Percentiles rank a stretch among this genome's conserved stretches.
phyloP scores from a whole-genome alignment of 2,329 filamentous ascomycete genomes.

The Arthrobotrys entomopaga region DNA sequence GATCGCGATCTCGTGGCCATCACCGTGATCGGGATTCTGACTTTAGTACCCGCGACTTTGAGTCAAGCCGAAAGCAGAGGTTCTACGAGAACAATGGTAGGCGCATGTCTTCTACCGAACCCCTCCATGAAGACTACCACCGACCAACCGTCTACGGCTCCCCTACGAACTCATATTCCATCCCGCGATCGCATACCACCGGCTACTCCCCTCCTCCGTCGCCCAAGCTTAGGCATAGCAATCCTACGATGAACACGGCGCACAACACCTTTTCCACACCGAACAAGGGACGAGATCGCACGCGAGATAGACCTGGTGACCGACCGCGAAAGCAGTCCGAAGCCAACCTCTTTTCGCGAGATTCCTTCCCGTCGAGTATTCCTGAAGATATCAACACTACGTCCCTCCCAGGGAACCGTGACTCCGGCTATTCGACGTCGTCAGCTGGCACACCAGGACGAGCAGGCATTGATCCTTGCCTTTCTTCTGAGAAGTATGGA shows the following conservation, averaged over 20 bases:
- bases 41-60: conserved; percentile 43
- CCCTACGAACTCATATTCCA: conserved; percentile 40
- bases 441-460: conserved; percentile 40
- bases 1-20: conserved; percentile 40
- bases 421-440: conserved; percentile 50
- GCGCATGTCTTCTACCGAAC: conserved; percentile 39
- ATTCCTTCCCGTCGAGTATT: conserved; percentile 45
- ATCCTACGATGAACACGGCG: conserved; percentile 41
- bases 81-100: conserved; percentile 20
- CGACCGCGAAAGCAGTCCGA: conserved; percentile 48
- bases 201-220: conserved; percentile 43
- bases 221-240: conserved; percentile 47
- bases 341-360: conserved; percentile 40
- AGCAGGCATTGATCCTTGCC: conserved; percentile 18
- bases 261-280: conserved; percentile 32
- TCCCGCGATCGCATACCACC: conserved; percentile 29
- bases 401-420: conserved; percentile 46
- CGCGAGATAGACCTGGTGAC: conserved; percentile 48
- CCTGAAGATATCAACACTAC: conserved; percentile 45
- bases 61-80: conserved; percentile 14
- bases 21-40: conserved; percentile 44
- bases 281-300: conserved; percentile 49
- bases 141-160: conserved; percentile 41
- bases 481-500: conserved; percentile 52
- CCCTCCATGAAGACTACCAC: conserved; percentile 44